Percentiles rank a stretch among this genome's conserved stretches.
These are phyloP conservation scores for Candida krabiensis DNA, from an alignment of 805 yeast species.

Conservation along the genomic window DNA sequence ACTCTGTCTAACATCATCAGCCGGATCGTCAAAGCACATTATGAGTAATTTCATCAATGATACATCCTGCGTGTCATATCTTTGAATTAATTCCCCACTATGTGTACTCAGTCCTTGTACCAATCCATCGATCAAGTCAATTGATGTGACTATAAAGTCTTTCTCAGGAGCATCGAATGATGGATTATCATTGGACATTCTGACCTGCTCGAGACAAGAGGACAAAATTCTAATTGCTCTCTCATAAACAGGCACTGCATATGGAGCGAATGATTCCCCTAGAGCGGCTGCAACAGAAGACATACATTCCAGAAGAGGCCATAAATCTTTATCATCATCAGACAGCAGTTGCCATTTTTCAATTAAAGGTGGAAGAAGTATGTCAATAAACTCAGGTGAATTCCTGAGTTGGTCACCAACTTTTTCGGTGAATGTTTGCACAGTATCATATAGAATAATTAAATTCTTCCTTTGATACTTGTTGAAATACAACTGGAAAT, in stretches of 20 bases:
- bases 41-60: constrained; percentile 60
- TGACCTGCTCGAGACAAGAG: constrained; percentile 66
- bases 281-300: constrained; percentile 86
- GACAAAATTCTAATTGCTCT: constrained; percentile 72
- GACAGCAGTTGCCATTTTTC: constrained; percentile 72
- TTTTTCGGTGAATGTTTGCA: constrained; percentile 84
- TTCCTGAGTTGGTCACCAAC: constrained; percentile 55
- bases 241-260: constrained; percentile 81
- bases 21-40: constrained; percentile 70
- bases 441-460: constrained; percentile 82
- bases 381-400: constrained; percentile 56
- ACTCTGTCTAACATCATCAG: constrained; percentile 88
- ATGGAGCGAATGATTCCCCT: constrained; percentile 83
- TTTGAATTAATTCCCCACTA: constrained; percentile 51
- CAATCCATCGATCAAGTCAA: constrained; percentile 89
- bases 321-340: constrained; percentile 80
- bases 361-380: constrained; percentile 78
- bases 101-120: constrained; percentile 82
- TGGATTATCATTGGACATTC: constrained; percentile 64
- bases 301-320: constrained; percentile 93
- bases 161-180: constrained; percentile 76
- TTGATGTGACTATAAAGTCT: constrained; percentile 84
- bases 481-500: constrained; percentile 70
- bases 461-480: constrained; percentile 81
- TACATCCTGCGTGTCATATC: constrained; percentile 29